Evolutionary conservation across 176 grass and related monocot genomes (phyloP), one percentile per base, ranked within the genome.

Genomic region (Pontederia crassipes): DNA sequence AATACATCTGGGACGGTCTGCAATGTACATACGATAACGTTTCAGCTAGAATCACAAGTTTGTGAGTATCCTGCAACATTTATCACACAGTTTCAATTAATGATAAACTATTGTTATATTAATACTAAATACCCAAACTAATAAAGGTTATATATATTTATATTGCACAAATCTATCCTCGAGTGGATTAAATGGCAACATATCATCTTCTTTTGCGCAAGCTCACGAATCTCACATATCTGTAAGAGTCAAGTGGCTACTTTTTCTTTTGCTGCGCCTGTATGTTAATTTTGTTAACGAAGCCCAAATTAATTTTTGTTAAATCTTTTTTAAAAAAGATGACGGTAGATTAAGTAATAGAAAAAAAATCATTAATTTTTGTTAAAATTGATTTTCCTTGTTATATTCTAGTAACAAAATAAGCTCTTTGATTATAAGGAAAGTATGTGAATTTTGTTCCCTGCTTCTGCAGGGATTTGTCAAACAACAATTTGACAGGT

Each of bases 1-100:
- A 45, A 24, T 81, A 78, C 67, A 48, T 53, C 10, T 89, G 78
- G 86, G 74, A 81, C 69, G 74, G 81, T 9, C 54, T 89, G 48
- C 81, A 55, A 50, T 89, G 86, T 13, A 79, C 40, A 57, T 72
- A 66, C 65, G 12, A 67, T 13, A 29, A 47, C 49, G 57, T 47
- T 11, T 57, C 62, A 68, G 57, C 86, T 64, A 65, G 46, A 17
- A 52, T 89, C 56, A 78, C 59, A 72, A 2, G 70, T 69, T 45
- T 89, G 86, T 89, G 73, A 81, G 86, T 81, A 53, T 4, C 32
- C 1, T 20, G 16, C 62, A 28, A 69, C 53, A 54, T 45, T 4
- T 83, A 14, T 50, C 61, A 68, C 17, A 20, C 67, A 35, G 4
- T 35, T 35, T 35, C n/a, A n/a, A 35, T 4, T 35, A 35, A 35